Evolutionary conservation across 2,329 filamentous ascomycete genomes (phyloP), one percentile per base, ranked within the genome.

Genomic region (Neurospora crassa): DNA sequence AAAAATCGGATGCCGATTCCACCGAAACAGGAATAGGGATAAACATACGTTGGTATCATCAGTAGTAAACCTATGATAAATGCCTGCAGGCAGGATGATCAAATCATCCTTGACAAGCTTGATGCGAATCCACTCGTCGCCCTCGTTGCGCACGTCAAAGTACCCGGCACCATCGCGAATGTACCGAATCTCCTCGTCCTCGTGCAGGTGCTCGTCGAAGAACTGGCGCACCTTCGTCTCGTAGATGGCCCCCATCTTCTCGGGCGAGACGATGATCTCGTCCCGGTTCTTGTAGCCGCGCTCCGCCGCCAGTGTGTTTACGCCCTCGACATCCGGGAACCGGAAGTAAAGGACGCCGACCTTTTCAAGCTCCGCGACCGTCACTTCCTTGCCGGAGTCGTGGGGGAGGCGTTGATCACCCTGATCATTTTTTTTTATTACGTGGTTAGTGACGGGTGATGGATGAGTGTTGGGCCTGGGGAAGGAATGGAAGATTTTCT

Each of bases 181-280:
- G 78, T 97, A 99, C 68, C 96, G 87, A 75, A 99, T 99, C 86
- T 99, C 96, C 83, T 99, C 96, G 76, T 99, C 96, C 84, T 99
- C 96, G 80, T 99, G 96, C 77, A 99, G 81, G 81, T 99, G 96
- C 85, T 99, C 96, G 77, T 92, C 81, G 84, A 98, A 99, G 84
- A 99, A 99, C 75, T 83, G 89, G 84, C 93, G 94, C 74, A 99
- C 93, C 82, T 98, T 98, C 74, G 92, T 88, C 82, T 99, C 95
- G 83, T 98, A 99, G 67, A 89, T 83, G 47, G 88, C 91, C 71
- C 93, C 94, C 91, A 98, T 93, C 74, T 89, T 91, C 74, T 90
- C 85, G 0, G 94, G 95, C 8, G 93, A 96, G 29, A 99, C 92
- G 72, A 88, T 92, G 80, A 98, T 92, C 82, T 96, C 90, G 83